These are phyloP conservation scores for Begonia fuchsioides DNA, from an alignment of 306 rosid species.

Conservation along the genomic window DNA sequence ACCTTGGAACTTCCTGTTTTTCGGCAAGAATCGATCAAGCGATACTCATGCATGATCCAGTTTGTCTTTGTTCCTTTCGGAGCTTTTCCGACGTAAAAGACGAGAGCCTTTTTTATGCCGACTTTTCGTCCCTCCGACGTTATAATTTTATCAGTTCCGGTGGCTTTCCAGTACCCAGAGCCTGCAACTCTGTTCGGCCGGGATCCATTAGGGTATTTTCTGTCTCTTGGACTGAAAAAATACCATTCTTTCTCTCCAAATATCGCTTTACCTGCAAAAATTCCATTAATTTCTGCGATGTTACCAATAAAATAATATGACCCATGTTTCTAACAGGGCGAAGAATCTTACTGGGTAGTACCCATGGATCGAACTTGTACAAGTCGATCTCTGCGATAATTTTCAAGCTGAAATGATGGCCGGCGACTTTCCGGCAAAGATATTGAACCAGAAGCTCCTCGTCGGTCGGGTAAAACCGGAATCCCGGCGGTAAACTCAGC, in stretches of 20 bases:
- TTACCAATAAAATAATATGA: too few relatives aligned
- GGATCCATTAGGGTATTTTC: slow-evolving; percentile 87
- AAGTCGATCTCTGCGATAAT: slow-evolving; percentile 67
- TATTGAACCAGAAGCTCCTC: slow-evolving; percentile 84
- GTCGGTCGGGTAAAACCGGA: slow-evolving; percentile 67
- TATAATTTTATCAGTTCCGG: slow-evolving; percentile 68
- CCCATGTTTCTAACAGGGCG: not conserved
- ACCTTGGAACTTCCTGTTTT: slow-evolving; percentile 58
- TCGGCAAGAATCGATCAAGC: slow-evolving; percentile 40
- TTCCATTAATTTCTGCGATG: not conserved
- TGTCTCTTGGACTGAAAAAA: slow-evolving; percentile 67
- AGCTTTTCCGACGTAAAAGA: slow-evolving; percentile 77
- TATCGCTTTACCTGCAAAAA: slow-evolving; percentile 42
- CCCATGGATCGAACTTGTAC: slow-evolving; percentile 84
- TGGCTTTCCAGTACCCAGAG: slow-evolving; percentile 85
- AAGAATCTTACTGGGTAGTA: slow-evolving; percentile 42
- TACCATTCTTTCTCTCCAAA: slow-evolving; percentile 93
- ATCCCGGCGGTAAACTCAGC: slow-evolving; percentile 81
- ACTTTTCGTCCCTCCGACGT: slow-evolving; percentile 66
- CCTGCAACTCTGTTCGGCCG: slow-evolving; percentile 86
- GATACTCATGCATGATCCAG: slow-evolving; percentile 95
- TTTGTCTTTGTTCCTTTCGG: slow-evolving; percentile 81
- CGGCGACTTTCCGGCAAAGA: slow-evolving; percentile 72
- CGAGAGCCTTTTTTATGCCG: slow-evolving; percentile 74
- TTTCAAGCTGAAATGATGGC: slow-evolving; percentile 52